Evolutionary conservation across 805 yeast species (phyloP), one percentile per base, ranked within the genome.

Genomic region (Priceomyces medius): DNA sequence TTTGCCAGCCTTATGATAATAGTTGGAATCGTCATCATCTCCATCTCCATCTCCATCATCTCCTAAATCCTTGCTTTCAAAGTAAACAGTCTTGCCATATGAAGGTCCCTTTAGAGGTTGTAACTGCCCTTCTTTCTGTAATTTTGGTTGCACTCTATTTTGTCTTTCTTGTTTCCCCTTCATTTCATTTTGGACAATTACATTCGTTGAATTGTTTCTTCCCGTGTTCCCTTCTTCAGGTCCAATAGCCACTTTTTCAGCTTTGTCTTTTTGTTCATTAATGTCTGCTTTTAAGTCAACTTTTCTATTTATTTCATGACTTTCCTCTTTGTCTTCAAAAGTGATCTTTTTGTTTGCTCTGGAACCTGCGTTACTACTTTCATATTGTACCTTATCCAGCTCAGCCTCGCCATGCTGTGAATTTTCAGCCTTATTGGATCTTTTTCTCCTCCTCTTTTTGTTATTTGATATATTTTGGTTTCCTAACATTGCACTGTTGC

Each of bases 401-500:
- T 21, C 24, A n/a, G n/a, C n/a, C 26, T 23, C 26, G 14, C 31
- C 26, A 10, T 23, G 7, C 26, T 23, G 7, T 3, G n/a, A 28
- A 27, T 37, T 42, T 35, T 31, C 34, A 8, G 51, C 47, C 44
- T 58, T 63, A 31, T 56, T 54, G 29, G 46, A 44, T 58, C 67
- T 63, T 53, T 56, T 61, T 51, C 68, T 59, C 53, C 55, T 60
- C 35, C 63, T 48, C 45, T 55, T 56, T 45, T 50, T 55, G 33
- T 29, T 23, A 13, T 8, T 8, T 12, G 37, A 9, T 21, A 21
- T 21, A 21, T 21, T 9, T 7, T 6, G 24, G 9, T 21, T 21
- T 9, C 24, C 9, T 9, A 21, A 7, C 9, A 9, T 9, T 7
- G 8, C 24, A 21, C 9, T 21, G 9, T 6, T 21, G 24, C 24